Evolutionary conservation across 208 protist genomes (phyloP), one percentile per base, ranked within the genome.

Genomic region (Acanthamoeba rhysodes): DNA sequence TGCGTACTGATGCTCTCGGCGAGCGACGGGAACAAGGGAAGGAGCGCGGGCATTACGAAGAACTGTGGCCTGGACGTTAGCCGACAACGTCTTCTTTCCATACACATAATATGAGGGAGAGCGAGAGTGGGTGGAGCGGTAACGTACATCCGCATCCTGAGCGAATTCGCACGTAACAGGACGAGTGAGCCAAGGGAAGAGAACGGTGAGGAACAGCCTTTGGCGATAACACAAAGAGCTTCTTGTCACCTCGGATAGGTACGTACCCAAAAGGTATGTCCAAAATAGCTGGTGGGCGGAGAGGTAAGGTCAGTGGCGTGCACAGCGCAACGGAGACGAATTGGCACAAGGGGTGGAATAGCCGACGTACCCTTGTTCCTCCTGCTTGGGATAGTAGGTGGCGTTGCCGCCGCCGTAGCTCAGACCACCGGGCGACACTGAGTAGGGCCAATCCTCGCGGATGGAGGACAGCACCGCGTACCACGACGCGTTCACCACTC

Each of bases 341-440:
- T 22, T 22, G 0, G 1, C 16, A 59, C 3, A 59, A 22, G 55
- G 55, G 18, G 55, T 5, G 14, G 55, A 24, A 12, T 29, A 24
- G 24, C 7, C 18, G 20, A 10, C 29, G 2, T 92, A 92, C 59
- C 88, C 88, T n/a, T 93, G 88, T 37, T 93, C 64, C 66, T 93
- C 88, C 32, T 93, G 88, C 66, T 93, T 78, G 88, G 88, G 88
- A 24, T 93, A 93, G 29, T 93, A 93, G 53, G 88, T 93, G 37
- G 88, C 88, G 27, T 93, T 93, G 62, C 88, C 88, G 59, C 88
- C 88, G 29, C 88, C 88, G 50, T 93, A 93, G 88, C 88, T 93
- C 16, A 93, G 66, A 24, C 88, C 88, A n/a, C 88, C 88, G 18
- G 88, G 88, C 53, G 88, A 93, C 27, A 93, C 88, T 4, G 64